Evolutionary conservation across 352 stramenopile species (phyloP), one percentile per base, ranked within the genome.

Genomic region (Pythium phragmitis): DNA sequence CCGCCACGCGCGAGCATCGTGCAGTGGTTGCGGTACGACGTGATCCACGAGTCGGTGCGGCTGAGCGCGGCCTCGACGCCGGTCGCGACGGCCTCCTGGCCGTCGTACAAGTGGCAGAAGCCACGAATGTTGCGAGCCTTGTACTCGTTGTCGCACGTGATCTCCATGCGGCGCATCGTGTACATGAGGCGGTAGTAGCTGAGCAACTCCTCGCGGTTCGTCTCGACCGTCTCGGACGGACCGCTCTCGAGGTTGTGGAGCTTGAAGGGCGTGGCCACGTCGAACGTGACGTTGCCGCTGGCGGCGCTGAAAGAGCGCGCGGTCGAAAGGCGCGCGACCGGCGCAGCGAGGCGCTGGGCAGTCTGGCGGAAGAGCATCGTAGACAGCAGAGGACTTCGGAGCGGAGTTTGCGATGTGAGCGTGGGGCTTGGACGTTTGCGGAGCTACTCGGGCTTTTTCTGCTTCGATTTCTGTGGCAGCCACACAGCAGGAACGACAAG

Each of bases 81-180:
- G 14, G 95, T 98, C 9, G 97, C 98, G 23, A 99, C 96, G 26
- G 98, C 98, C 79, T 99, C 98, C 77, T 99, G 97, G 55, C 97
- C 97, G 75, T 99, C 97, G 83, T 99, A 99, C 72, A 99, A 77
- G 77, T 99, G 98, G 81, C 97, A 99, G 74, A 99, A 99, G 47
- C 98, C 98, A 63, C 97, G 96, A 79, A 99, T 99, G 64, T 74
- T 95, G 47, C 92, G 87, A 36, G 92, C 88, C 91, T 99, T 99
- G 91, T 99, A 99, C 80, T 99, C 97, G 65, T 99, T 99, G 78
- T 99, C 98, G 72, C 97, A 99, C 12, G 98, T 99, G 77, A 99
- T 99, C 84, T 99, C 98, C 97, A 99, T 99, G 59, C 98, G 94
- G 67, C 98, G 94, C 96, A 99, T 99, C 16, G 92, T 99, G 91